Evolutionary conservation across 108 stramenopile species (phyloP).

Genomic region (Pseudonitzschia multiseries): DNA sequence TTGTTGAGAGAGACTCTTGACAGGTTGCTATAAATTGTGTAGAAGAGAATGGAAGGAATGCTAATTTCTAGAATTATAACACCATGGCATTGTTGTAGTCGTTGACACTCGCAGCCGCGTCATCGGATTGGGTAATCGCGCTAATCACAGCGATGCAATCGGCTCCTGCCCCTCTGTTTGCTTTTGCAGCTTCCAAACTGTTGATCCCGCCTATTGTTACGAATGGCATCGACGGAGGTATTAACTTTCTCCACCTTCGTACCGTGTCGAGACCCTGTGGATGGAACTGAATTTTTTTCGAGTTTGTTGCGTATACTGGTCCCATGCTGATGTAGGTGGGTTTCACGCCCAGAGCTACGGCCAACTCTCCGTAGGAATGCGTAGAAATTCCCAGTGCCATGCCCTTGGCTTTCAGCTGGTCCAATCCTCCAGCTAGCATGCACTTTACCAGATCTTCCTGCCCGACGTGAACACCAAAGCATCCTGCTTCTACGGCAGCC

Average conservation of each 20-base stretch:
- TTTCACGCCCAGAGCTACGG: slow-evolving; percentile 76
- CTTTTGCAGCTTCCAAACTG: slow-evolving; percentile 55
- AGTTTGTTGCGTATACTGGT: slow-evolving; percentile 83
- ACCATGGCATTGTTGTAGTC: slow-evolving; percentile 64
- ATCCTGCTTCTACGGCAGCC: slow-evolving; percentile 69
- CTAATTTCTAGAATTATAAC: neutral
- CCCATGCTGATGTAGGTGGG: slow-evolving; percentile 91
- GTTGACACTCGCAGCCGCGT: slow-evolving; percentile 50
- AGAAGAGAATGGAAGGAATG: neutral
- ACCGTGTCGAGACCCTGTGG: slow-evolving; percentile 83
- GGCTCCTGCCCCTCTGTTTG: slow-evolving; percentile 74
- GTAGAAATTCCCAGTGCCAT: slow-evolving; percentile 89
- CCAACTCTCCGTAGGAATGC: slow-evolving; percentile 88
- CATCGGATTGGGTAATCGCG: slow-evolving; percentile 74
- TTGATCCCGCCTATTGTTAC: slow-evolving; percentile 90
- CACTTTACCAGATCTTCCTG: slow-evolving; percentile 89
- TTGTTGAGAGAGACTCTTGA: slow-evolving; percentile 61
- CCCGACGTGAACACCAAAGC: slow-evolving; percentile 91
- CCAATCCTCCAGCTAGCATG: slow-evolving; percentile 54
- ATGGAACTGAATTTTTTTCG: slow-evolving; percentile 85
- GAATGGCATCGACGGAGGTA: slow-evolving; percentile 74
- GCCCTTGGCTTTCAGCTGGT: slow-evolving; percentile 38
- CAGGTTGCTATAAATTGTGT: slow-evolving; percentile 32
- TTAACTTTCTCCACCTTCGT: slow-evolving; percentile 75
- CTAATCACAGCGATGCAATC: slow-evolving; percentile 90